phyloP scores from a whole-genome alignment of 2,329 filamentous ascomycete genomes.

The Fusarium palustre region DNA sequence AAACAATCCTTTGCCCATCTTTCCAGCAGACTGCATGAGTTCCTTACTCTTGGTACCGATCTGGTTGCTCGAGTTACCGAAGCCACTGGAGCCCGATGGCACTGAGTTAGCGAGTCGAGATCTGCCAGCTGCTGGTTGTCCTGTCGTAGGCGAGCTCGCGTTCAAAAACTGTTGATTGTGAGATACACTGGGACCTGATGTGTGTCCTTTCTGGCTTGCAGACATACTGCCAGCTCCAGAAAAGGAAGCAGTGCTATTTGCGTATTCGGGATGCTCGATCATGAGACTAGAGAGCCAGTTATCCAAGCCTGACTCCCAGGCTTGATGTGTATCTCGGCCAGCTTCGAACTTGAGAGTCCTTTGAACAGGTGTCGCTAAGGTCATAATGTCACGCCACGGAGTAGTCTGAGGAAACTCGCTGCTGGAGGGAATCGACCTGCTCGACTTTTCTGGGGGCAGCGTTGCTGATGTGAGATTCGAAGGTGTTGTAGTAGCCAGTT shows the following conservation, averaged over 20 bases:
- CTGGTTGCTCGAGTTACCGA: slow-evolving; percentile 69
- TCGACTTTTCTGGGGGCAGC: slow-evolving; percentile 50
- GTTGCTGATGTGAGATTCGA: slow-evolving; percentile 53
- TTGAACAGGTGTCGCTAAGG: slow-evolving; percentile 72
- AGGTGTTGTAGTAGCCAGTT: slow-evolving; percentile 51
- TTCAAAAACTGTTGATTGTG: slow-evolving; percentile 63
- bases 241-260: slow-evolving; percentile 52
- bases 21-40: slow-evolving; percentile 85
- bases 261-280: slow-evolving; percentile 61
- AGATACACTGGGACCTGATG: slow-evolving; percentile 41
- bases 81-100: slow-evolving; percentile 58
- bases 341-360: slow-evolving; percentile 80
- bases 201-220: slow-evolving; percentile 33
- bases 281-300: slow-evolving; percentile 65
- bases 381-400: slow-evolving; percentile 82
- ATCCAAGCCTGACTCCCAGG: slow-evolving; percentile 79
- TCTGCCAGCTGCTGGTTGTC: slow-evolving; percentile 50
- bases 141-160: slow-evolving; percentile 51
- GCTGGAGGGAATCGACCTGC: slow-evolving; percentile 24
- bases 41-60: slow-evolving; percentile 90
- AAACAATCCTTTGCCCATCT: slow-evolving; percentile 90
- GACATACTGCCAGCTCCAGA: slow-evolving; percentile 29
- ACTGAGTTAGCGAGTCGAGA: slow-evolving; percentile 53
- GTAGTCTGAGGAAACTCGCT: slow-evolving; percentile 54
- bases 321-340: slow-evolving; percentile 76